Conservation (phyloP, 345 rosid species). For the Corchorus olitorius region DNA sequence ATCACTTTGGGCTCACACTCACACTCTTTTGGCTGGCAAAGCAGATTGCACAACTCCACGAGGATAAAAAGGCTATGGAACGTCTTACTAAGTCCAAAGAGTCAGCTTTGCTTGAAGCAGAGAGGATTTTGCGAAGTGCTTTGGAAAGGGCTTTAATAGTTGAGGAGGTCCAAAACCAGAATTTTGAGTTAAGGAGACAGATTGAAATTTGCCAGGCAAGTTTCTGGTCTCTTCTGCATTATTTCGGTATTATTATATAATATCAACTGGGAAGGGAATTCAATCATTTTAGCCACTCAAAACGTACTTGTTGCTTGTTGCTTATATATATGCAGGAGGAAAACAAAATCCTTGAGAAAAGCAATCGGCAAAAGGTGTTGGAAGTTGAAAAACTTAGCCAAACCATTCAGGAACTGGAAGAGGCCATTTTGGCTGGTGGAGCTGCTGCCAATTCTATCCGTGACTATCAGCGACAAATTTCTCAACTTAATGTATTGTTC, state of each 20-base stretch:
- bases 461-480: conserved; percentile 73
- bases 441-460: conserved; percentile 78
- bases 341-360: conserved; percentile 86
- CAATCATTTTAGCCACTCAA: not conserved
- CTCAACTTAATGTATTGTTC: conserved; percentile 61
- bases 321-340: conserved; percentile 83
- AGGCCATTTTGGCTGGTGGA: conserved; percentile 82
- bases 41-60: conserved; percentile 69
- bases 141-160: conserved; percentile 93
- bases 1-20: conserved; percentile 13
- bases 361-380: conserved; percentile 84
- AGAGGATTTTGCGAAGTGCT: conserved; percentile 75
- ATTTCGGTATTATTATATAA: no score
- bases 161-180: conserved; percentile 93
- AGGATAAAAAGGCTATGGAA: conserved; percentile 90
- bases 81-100: conserved; percentile 88
- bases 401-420: conserved; percentile 79
- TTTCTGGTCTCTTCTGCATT: no score
- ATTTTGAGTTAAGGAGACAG: conserved; percentile 81
- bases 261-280: not conserved
- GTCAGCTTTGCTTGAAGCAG: conserved; percentile 85
- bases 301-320: no score
- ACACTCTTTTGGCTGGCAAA: not conserved
- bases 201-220: conserved; percentile 83
- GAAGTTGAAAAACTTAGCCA: conserved; percentile 91